Base-by-base conservation (phyloP, 2,329 filamentous ascomycete genomes). In the Fusarium subglutinans region DNA sequence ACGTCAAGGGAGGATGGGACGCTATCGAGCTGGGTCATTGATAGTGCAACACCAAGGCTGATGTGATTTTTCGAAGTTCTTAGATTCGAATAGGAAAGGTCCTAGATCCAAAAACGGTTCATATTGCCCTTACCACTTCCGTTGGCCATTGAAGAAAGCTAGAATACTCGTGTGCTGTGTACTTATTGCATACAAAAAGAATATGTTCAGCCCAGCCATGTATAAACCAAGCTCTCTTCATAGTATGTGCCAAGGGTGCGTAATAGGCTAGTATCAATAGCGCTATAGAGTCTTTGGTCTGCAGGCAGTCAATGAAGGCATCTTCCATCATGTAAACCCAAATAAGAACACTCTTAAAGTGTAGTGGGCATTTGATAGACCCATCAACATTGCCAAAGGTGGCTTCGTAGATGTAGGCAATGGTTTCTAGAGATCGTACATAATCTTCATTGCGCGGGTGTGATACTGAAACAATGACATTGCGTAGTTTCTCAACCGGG, bases 51-150 rank as follows among this genome's bases (percentile, higher is more conserved):
- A 48, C 20, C 5, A 15, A 48, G 26, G 11, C 6, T 15, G 24
- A 47, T 48, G 22, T 3, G 9, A 28, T 48, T 15, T 15, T 10
- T 6, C 45, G 22, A 12, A 48, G 9, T 48, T 8, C 45, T 11
- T 15, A 28, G 4, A 48, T 11, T 6, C 20, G 15, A 15, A 3
- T 1, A 11, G 2, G 9, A 15, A 22, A 28, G 0, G 8, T 5
- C 24, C 4, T 8, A 22, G 11, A 12, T 43, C 13, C 20, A 26
- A 28, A 15, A 22, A 5, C 9, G 22, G 13, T 2, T 28, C 26
- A 28, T 48, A 22, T 22, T 22, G 6, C 26, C 20, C 9, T 22
- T 22, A 30, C 26, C 5, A 4, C 26, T 48, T 30, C 45, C 7
- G 7, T 48, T 30, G 45, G 26, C 45, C 26, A 48, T 8, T 48